Evolutionary conservation across 306 rosid genomes (phyloP), one percentile per base, ranked within the genome.

Genomic region (Castanea crenata): DNA sequence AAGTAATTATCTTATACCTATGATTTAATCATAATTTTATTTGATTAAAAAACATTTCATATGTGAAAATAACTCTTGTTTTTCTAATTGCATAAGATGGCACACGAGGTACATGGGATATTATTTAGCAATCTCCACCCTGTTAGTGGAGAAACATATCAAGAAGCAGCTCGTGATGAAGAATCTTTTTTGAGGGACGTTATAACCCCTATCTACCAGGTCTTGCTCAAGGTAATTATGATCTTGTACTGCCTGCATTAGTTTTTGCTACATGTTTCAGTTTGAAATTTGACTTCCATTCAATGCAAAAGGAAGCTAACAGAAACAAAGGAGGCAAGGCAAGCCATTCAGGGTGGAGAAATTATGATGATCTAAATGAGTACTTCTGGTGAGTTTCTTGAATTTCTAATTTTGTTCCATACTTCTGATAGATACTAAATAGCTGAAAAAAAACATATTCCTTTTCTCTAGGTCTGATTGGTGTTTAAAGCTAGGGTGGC

Each of bases 261-360:
- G 63, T 81, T 69, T 25, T 81, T 79, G 34, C 35, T 54, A 78
- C 78, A 32, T 79, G 82, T 32, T 64, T 83, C 72, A 16, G 49
- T 62, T 90, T 85, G 67, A 82, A 86, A 78, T 70, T 76, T 44
- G 69, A 81, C 78, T 61, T 73, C 56, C 82, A 29, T 83, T 78
- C 83, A 83, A 79, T 82, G 82, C 72, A 83, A 83, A 83, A 96
- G 99, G 99, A 96, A 91, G 86, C 91, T 79, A 90, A 89, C 87
- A 93, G 98, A 89, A 87, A 89, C 85, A 91, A 90, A 82, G 83
- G 81, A 78, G 99, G 99, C 81, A 91, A 83, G 88, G 97, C 86
- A 44, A 96, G 99, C 80, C 99, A 96, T 85, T 75, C 99, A 85
- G 86, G 81, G 31, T 96, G 99, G 99, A 92, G 99, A 93, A 96